phyloP scores from a whole-genome alignment of 768 basidiomycete species.

The Aureoboletus auriporus region DNA sequence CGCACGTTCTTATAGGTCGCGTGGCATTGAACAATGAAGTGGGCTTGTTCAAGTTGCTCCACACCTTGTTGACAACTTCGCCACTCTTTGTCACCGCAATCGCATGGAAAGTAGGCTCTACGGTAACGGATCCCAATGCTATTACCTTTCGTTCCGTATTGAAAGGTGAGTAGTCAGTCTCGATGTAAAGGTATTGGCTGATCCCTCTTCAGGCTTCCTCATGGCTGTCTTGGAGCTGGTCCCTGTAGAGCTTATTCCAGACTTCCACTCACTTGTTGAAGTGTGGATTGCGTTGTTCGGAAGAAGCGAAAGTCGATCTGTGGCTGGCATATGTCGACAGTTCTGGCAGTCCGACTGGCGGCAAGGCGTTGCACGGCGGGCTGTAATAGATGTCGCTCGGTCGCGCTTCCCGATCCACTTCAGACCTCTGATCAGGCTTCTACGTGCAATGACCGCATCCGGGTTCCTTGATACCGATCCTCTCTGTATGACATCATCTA shows the following conservation, averaged over 20 bases:
- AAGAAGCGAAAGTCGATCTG: constrained; percentile 57
- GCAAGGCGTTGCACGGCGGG: constrained; percentile 61
- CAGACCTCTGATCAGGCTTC: constrained; percentile 61
- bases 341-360: constrained; percentile 83
- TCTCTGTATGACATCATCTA: constrained; percentile 42
- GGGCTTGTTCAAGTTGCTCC: constrained; percentile 56
- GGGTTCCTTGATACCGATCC: constrained; percentile 77
- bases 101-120: constrained; percentile 66
- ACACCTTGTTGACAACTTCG: constrained; percentile 58
- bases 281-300: constrained; percentile 81
- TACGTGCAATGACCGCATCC: constrained; percentile 72
- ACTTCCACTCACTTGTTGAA: constrained; percentile 67
- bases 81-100: constrained; percentile 73
- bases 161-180: constrained; percentile 55
- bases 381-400: constrained; percentile 78
- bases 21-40: constrained; percentile 54
- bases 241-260: constrained; percentile 72
- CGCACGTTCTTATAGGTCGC: constrained; percentile 54
- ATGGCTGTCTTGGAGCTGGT: constrained; percentile 71
- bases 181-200: not conserved
- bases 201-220: constrained; percentile 54
- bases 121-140: constrained; percentile 70
- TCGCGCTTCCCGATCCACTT: constrained; percentile 82
- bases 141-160: constrained; percentile 77
- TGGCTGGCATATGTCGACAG: constrained; percentile 68